Evolutionary conservation across 768 basidiomycete species (phyloP), one percentile per base, ranked within the genome.

Genomic region (Pleurotus pulmonarius): DNA sequence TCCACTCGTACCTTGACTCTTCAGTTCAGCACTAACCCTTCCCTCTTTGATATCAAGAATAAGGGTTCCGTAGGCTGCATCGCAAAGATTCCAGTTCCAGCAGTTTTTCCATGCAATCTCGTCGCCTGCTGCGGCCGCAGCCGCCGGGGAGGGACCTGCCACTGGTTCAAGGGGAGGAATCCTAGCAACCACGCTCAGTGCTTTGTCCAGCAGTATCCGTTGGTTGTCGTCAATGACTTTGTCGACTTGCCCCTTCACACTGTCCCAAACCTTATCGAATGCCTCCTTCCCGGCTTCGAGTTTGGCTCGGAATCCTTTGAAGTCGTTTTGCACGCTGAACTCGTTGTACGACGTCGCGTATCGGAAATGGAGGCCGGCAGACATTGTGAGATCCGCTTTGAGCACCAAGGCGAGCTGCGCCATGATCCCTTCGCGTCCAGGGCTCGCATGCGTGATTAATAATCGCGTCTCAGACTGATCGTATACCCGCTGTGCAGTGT

Each of bases 81-180:
- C 97, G 60, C 94, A 94, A 43, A 98, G 74, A 65, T 98, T 96
- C 96, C 96, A 97, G 68, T 97, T 94, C 96, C 96, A 98, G 68
- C 92, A 94, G 69, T 97, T 98, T 73, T 98, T 99, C 97, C 97
- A 99, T 0, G 92, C 87, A 3, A 88, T 86, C 63, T 98, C 94
- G 69, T 99, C 96, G 2, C 82, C 80, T 2, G 81, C 77, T 7
- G 79, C 75, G 1, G 80, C 75, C 6, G 79, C 75, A 1, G 81
- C 76, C 6, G 80, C 76, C 0, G 75, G 78, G 4, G 67, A 61
- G 25, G 80, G 76, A 18, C 73, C 75, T 40, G 71, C 65, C 46
- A 78, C 73, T 22, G 81, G 75, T 45, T 77, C 71, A 0, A 76
- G 61, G 4, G 79, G 73, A 1, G 95, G 95, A 5, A 97, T 73